Evolutionary conservation across 2,329 filamentous ascomycete species (phyloP), one percentile per base, ranked within the genome.

Genomic region (Fusarium solani-melongenae): DNA sequence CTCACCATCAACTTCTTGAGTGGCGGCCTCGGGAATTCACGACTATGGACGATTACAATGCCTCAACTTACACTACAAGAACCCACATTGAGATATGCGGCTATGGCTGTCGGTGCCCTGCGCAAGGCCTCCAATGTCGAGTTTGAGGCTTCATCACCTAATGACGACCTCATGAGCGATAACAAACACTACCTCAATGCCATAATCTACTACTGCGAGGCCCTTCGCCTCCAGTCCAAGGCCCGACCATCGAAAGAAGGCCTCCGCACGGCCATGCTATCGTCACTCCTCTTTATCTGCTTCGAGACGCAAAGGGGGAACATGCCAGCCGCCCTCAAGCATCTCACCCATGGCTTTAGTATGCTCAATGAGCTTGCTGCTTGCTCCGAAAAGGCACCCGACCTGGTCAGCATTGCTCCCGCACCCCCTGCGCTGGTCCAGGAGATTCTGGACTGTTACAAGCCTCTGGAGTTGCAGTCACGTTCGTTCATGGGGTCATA

Each of bases 271-370:
- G 83, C 83, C 0, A 71, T 85, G 61, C 66, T 85, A 8, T 79
- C 83, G 2, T 84, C 83, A 0, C 74, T 85, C 5, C 67, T 85
- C 0, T 85, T 85, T 44, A 82, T 85, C 41, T 84, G 83, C 64
- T 85, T 85, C 36, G 83, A 85, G 53, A 74, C 82, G 3, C 82
- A 83, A 66, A 76, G 83, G 6, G 83, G 83, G 3, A 84, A 85
- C 14, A 78, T 81, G 62, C 79, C 83, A 2, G 82, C 81, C 3
- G 83, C 83, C 6, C 78, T 85, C 5, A 83, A 84, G 63, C 83
- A 85, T 59, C 76, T 84, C 49, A 82, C 78, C 1, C 81, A 84
- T 36, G 83, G 83, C 39, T 84, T 84, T 56, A 82, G 79, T 33
- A 83, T 84, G 81, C 73, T 84, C 6, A 84, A 83, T 22, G 82